Percentiles rank a stretch among this genome's conserved stretches.
Conservation (phyloP, 2,329 filamentous ascomycete genomes). For the Endocalyx cinctus region DNA sequence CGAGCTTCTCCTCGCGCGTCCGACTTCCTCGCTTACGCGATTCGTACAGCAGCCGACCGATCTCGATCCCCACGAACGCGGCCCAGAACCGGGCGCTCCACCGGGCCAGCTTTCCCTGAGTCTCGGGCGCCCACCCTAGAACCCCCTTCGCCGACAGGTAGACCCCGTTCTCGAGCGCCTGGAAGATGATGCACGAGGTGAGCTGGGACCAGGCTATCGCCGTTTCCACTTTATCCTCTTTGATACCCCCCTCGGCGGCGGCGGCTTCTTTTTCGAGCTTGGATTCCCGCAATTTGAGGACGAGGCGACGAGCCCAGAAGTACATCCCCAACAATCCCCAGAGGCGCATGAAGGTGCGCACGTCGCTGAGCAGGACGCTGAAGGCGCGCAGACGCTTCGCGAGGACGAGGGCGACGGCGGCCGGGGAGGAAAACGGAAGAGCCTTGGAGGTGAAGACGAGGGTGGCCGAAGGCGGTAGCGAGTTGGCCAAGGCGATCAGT, state of each 20-base stretch:
- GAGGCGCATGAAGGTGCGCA: conserved; percentile 67
- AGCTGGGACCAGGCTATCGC: conserved; percentile 65
- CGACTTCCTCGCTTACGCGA: conserved; percentile 31
- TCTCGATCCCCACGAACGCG: conserved; percentile 70
- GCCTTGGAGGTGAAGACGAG: conserved; percentile 36
- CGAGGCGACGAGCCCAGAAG: conserved; percentile 56
- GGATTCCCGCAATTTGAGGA: conserved; percentile 27
- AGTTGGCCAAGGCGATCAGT: conserved; percentile 47
- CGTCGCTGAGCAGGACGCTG: conserved; percentile 63
- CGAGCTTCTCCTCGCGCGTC: conserved; percentile 31
- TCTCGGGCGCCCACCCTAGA: conserved; percentile 51
- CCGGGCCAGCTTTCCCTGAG: conserved; percentile 57
- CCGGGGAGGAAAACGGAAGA: conserved; percentile 31
- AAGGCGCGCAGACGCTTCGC: conserved; percentile 55
- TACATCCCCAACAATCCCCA: conserved; percentile 75
- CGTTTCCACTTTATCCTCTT: conserved; percentile 37
- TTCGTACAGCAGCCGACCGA: conserved; percentile 57
- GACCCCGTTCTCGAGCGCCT: conserved; percentile 77
- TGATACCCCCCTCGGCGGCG: not conserved
- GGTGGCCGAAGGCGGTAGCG: conserved; percentile 46
- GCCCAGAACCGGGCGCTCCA: conserved; percentile 81
- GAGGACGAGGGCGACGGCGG: conserved; percentile 43
- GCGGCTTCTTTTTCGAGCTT: too few relatives aligned
- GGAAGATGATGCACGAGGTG: conserved; percentile 62
- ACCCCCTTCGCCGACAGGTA: conserved; percentile 73